Conservation (phyloP, 352 stramenopile species). For the Globisporangium radiosum region DNA sequence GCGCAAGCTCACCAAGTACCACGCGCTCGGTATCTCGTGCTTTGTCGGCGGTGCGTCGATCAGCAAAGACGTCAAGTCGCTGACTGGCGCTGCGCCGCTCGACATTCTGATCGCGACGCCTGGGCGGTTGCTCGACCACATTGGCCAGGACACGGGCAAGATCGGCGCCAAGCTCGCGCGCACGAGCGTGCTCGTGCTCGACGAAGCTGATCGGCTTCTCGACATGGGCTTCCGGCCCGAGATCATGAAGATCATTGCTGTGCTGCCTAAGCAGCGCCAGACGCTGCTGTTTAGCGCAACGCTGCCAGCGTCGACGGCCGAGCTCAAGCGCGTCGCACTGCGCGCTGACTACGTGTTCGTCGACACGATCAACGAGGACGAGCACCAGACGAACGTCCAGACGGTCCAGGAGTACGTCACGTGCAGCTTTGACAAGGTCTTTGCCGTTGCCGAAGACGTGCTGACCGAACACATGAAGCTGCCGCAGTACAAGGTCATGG, state of each 20-base stretch:
- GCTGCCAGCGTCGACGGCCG: slow-evolving; percentile 77
- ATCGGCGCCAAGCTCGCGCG: slow-evolving; percentile 58
- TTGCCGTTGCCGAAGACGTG: slow-evolving; percentile 59
- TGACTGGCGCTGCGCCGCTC: slow-evolving; percentile 32
- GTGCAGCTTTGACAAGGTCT: slow-evolving; percentile 59
- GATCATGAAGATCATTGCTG: slow-evolving; percentile 86
- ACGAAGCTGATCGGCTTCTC: slow-evolving; percentile 95
- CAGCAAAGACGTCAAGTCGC: slow-evolving; percentile 40
- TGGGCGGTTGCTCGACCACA: slow-evolving; percentile 93
- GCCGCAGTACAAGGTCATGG: slow-evolving; percentile 91
- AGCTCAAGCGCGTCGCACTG: slow-evolving; percentile 85
- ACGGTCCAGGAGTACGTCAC: slow-evolving; percentile 85
- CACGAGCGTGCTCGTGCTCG: slow-evolving; percentile 77
- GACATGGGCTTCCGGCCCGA: slow-evolving; percentile 94
- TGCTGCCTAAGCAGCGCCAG: slow-evolving; percentile 67
- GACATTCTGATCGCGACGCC: slow-evolving; percentile 96
- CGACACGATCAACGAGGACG: slow-evolving; percentile 91
- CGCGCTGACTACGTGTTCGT: slow-evolving; percentile 86
- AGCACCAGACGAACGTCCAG: slow-evolving; percentile 87
- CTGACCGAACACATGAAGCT: slow-evolving; percentile 72
- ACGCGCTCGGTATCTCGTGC: slow-evolving; percentile 54
- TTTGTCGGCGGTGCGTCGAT: slow-evolving; percentile 89
- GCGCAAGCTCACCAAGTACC: slow-evolving; percentile 81
- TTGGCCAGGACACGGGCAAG: slow-evolving; percentile 88
- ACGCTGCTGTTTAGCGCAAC: slow-evolving; percentile 96